Base-by-base conservation (phyloP, 2,329 filamentous ascomycete species). In the Massarina eburnea region DNA sequence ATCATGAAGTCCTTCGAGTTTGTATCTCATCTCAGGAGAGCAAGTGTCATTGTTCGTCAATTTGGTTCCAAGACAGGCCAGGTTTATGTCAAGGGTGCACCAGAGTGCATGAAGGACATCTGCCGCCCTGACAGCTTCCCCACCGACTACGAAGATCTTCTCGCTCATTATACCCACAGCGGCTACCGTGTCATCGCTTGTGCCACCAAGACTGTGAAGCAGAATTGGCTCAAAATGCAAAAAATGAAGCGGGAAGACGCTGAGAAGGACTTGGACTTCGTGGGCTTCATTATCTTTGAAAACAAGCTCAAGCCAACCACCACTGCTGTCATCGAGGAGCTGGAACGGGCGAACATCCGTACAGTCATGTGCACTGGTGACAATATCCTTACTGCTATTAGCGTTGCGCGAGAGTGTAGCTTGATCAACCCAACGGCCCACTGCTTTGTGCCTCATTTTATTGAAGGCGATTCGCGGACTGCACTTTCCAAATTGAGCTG, bases 241-340 rank as follows among this genome's bases (percentile, higher is more conserved):
- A 96, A 95, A 73, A 91, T 97, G 86, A 88, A 84, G 57, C 86
- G 94, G 22, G 75, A 84, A 30, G 88, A 96, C 42, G 91, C 88
- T 8, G 94, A 99, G 70, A 86, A 82, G 3, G 79, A 84, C 24
- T 80, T 99, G 9, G 84, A 92, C 36, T 97, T 99, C 63, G 80
- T 91, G 27, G 94, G 94, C 4, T 99, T 99, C 72, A 97, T 99
- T 64, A 86, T 99, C 43, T 99, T 99, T 59, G 94, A 99, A 73
- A 99, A 99, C 74, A 99, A 99, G 72, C 76, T 99, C 50, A 99
- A 99, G 70, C 85, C 89, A 1, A 91, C 83, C 17, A 96, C 92
- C 0, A 80, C 88, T 1, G 80, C 80, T 1, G 88, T 96, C 26
- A 82, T 99, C 20, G 80, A 87, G 45, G 91, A 97, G 71, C 79